Base-by-base conservation (phyloP, 257 asterid species). In the Forsythia suspensa region DNA sequence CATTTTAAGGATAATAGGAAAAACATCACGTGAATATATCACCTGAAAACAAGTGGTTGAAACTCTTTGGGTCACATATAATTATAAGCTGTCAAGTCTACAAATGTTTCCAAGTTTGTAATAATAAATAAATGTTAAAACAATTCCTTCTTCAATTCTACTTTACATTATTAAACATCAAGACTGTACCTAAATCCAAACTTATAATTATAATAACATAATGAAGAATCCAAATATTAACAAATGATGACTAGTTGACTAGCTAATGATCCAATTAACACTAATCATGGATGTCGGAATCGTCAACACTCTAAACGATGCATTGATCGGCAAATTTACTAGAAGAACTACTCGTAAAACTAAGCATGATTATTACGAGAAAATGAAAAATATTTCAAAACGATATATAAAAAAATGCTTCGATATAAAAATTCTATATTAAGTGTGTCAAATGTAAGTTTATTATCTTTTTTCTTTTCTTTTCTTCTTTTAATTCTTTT, bases 11-110 rank as follows among this genome's bases (percentile, higher is more conserved):
- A 72, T 3, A 29, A 72, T 42, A 63, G 70, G 81, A n/a, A n/a
- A 36, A 51, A 59, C 46, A 77, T 84, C 84, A 80, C 80, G 87
- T 84, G 87, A 84, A 80, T 42, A 84, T 84, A 77, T 72, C 75
- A 76, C 84, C 80, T 61, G 52, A 70, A 73, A 84, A 78, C 71
- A 78, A 74, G 85, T 81, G 83, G 87, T 57, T 77, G 81, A 74
- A 65, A 74, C 39, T 71, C 79, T 42, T 41, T 43, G 63, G 34
- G 77, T 72, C 57, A 57, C 77, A 63, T 24, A 67, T 24, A 67
- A 66, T 74, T 41, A 63, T 51, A 80, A 73, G 77, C 76, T 77
- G 83, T 81, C 85, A 84, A 80, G 9, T 77, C 80, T 44, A n/a
- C 36, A 38, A 80, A 77, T 76, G 71, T 67, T 72, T 79, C 86